Percentiles rank a stretch among this genome's conserved stretches.
These are phyloP conservation scores for Nyctanthes arbortristis DNA, from an alignment of 257 asterid genomes.

Conservation along the genomic window DNA sequence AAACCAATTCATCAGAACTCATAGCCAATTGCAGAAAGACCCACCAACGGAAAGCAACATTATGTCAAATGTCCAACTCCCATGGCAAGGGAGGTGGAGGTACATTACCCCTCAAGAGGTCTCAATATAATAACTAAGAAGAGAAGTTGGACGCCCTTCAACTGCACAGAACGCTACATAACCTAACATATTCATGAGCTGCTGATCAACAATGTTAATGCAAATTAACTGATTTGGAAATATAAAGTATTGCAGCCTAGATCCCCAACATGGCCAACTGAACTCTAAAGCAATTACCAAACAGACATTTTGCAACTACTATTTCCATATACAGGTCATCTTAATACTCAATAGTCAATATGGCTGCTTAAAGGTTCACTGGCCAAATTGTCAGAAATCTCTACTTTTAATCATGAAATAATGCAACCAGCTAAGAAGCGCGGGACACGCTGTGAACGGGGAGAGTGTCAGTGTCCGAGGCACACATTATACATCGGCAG, in stretches of 20 bases:
- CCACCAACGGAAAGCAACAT: not conserved
- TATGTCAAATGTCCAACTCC: constrained; percentile 2
- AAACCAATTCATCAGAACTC: constrained; percentile 3
- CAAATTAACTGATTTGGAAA: not conserved
- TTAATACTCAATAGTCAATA: not conserved
- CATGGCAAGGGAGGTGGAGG: not conserved
- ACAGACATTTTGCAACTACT: not conserved
- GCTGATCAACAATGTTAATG: not conserved
- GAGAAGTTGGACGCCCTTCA: not conserved
- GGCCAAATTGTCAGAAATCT: constrained; percentile 22
- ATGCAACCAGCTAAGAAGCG: not conserved
- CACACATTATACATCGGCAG: not conserved
- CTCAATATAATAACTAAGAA: not conserved
- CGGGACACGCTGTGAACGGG: not conserved
- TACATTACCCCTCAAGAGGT: not conserved
- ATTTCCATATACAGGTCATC: constrained; percentile 2
- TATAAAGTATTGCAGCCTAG: not conserved
- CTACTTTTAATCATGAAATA: constrained; percentile 9
- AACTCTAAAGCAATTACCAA: constrained; percentile 17
- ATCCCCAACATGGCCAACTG: constrained; percentile 3
- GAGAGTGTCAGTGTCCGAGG: too few relatives aligned
- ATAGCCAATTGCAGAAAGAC: not conserved
- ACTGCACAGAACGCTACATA: not conserved
- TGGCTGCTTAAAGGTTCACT: constrained; percentile 18
- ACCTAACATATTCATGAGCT: not conserved